Evolutionary conservation across 768 basidiomycete genomes (phyloP).

Genomic region (Trametes punicea): DNA sequence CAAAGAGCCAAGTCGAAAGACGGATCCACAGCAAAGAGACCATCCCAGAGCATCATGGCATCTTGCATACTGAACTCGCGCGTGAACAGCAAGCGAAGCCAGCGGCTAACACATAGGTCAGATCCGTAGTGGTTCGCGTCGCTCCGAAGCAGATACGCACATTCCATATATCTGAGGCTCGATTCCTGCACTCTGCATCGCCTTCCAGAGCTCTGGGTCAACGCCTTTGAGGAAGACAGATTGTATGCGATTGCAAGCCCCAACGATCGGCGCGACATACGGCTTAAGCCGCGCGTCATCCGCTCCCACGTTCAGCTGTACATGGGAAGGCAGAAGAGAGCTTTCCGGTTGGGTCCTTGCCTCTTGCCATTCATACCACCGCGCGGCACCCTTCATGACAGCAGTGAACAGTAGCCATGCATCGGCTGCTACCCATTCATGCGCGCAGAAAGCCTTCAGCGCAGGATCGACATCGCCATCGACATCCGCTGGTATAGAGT

Average conservation of each 20-base stretch:
- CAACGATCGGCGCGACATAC: slow-evolving; percentile 82
- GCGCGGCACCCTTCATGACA: slow-evolving; percentile 76
- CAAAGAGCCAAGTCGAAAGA: slow-evolving; percentile 75
- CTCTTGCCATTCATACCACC: slow-evolving; percentile 61
- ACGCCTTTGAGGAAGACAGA: slow-evolving; percentile 64
- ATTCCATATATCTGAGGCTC: slow-evolving; percentile 98
- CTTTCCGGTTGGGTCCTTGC: slow-evolving; percentile 19
- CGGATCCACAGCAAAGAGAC: slow-evolving; percentile 84
- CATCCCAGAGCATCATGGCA: slow-evolving; percentile 93
- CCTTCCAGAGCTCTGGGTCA: slow-evolving; percentile 76
- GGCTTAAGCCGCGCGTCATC: slow-evolving; percentile 49
- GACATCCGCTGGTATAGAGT: slow-evolving; percentile 53
- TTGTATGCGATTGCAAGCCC: slow-evolving; percentile 79
- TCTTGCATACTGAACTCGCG: slow-evolving; percentile 82
- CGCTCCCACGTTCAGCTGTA: slow-evolving; percentile 44
- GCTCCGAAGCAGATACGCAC: slow-evolving; percentile 41
- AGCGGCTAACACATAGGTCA: slow-evolving; percentile 55
- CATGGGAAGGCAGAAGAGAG: slow-evolving; percentile 42
- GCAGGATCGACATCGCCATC: slow-evolving; percentile 31
- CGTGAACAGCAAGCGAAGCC: slow-evolving; percentile 91
- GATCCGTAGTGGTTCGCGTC: slow-evolving; percentile 4
- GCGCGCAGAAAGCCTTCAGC: slow-evolving; percentile 61
- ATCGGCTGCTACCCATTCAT: slow-evolving; percentile 77
- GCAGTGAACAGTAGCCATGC: slow-evolving; percentile 78
- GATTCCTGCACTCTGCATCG: slow-evolving; percentile 74